Base-by-base conservation (phyloP, 768 basidiomycete genomes). In the Asterophora parasitica region DNA sequence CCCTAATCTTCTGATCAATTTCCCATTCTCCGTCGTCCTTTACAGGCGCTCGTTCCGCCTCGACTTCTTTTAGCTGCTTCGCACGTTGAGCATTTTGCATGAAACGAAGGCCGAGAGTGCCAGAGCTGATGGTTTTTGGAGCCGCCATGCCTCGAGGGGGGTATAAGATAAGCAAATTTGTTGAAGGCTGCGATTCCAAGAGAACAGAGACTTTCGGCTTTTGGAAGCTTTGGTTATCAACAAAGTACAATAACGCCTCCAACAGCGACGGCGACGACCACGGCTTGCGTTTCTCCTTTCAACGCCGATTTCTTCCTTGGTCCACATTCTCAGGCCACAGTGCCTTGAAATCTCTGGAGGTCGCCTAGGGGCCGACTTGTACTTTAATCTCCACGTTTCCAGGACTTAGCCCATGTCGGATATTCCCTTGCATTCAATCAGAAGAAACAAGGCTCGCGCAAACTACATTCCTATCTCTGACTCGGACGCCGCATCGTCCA, bases 61-160 rank as follows among this genome's bases (percentile, higher is more conserved):
- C 73, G 12, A 75, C 73, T 48, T 71, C 70, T 19, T 75, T 69
- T 12, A 76, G 58, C 11, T 76, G 70, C 50, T 81, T 79, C 16
- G 76, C 69, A 1, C 78, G 73, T 2, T 78, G 75, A 0, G 83
- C 79, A 65, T 83, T 83, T 61, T 83, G 84, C 84, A 86, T 86
- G 60, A 86, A 86, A 2, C 78, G 76, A 36, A 87, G 71, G 55
- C 78, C 77, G 7, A 85, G 69, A 0, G 83, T 85, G 23, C 82
- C 74, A 20, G 72, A 75, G 62, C 84, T 86, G 31, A 86, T 70
- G 2, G 73, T 70, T 62, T 81, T 83, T 26, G 67, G n/a, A n/a
- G n/a, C 66, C 11, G 72, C 61, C 70, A 69, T 71, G 47, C 7
- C 42, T 31, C 9, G 19, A 7, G 17, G 6, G 7, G 44, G 23